Conservation (phyloP, 2,329 filamentous ascomycete genomes). For the Aquanectria penicillioides region DNA sequence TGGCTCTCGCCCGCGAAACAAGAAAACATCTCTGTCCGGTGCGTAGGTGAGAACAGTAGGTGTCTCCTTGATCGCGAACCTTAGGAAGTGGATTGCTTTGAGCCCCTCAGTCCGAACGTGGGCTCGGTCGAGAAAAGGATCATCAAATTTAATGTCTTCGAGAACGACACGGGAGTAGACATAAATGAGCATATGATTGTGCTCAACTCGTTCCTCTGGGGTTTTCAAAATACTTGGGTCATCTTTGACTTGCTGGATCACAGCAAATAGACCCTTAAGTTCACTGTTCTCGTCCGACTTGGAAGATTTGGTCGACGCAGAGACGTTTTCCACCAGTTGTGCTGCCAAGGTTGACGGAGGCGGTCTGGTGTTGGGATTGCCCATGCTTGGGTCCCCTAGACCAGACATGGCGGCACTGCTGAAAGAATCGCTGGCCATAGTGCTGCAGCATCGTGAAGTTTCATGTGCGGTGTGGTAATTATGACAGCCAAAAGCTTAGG, state of each 20-base stretch:
- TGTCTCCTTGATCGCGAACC: constrained; percentile 78
- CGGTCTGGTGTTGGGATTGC: constrained; percentile 40
- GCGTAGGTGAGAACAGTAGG: constrained; percentile 71
- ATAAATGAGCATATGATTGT: constrained; percentile 87
- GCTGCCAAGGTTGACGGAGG: constrained; percentile 87
- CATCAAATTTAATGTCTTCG: constrained; percentile 73
- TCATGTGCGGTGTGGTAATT: constrained; percentile 7
- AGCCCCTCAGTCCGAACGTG: constrained; percentile 68
- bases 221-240: constrained; percentile 65
- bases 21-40: constrained; percentile 51
- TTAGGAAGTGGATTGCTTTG: constrained; percentile 82
- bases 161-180: constrained; percentile 84
- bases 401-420: constrained; percentile 31
- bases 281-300: constrained; percentile 75
- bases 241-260: constrained; percentile 65
- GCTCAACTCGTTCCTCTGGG: constrained; percentile 72
- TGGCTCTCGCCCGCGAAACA: constrained; percentile 67
- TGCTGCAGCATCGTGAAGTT: constrained; percentile 38
- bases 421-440: constrained; percentile 42
- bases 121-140: constrained; percentile 71
- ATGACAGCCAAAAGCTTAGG: background rate
- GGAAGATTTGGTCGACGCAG: constrained; percentile 69
- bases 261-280: constrained; percentile 74
- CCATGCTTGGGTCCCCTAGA: constrained; percentile 29
- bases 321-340: constrained; percentile 84